Evolutionary conservation across 768 basidiomycete species (phyloP).

Genomic region (Neoboletus subvelutipes): DNA sequence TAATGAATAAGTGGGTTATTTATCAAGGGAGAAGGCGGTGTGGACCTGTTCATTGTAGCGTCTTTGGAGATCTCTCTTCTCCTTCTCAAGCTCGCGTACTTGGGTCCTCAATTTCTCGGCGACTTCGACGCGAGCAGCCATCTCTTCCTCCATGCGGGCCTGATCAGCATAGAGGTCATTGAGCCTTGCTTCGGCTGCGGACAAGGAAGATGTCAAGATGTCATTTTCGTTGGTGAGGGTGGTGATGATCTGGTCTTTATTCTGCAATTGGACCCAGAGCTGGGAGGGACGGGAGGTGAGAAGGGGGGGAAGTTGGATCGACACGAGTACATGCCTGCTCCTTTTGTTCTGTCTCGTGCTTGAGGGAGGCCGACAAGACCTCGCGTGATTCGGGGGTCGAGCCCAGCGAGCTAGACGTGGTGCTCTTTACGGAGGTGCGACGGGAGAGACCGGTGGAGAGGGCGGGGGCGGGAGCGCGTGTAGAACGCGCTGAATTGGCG

Average conservation of each 20-base stretch:
- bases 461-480: constrained; percentile 51
- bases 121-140: constrained; percentile 80
- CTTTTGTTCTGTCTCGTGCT: constrained; percentile 77
- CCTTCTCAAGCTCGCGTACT: constrained; percentile 83
- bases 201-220: constrained; percentile 60
- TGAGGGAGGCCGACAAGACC: constrained; percentile 58
- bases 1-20: constrained; percentile 12
- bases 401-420: constrained; percentile 36
- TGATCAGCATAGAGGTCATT: constrained; percentile 82
- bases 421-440: constrained; percentile 49
- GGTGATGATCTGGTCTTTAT: constrained; percentile 71
- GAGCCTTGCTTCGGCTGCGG: constrained; percentile 68
- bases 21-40: constrained; percentile 14
- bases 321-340: constrained; percentile 56
- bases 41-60: constrained; percentile 86
- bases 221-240: constrained; percentile 63
- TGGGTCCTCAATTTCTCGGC: constrained; percentile 78
- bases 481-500: constrained; percentile 56
- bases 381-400: constrained; percentile 52
- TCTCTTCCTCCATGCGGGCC: constrained; percentile 74
- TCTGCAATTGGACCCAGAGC: constrained; percentile 76
- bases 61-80: constrained; percentile 78
- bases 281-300: constrained; percentile 29
- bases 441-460: constrained; percentile 39
- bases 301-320: constrained; percentile 6